Conservation (phyloP, 2,329 filamentous ascomycete genomes). For the Elsinoe perseae region DNA sequence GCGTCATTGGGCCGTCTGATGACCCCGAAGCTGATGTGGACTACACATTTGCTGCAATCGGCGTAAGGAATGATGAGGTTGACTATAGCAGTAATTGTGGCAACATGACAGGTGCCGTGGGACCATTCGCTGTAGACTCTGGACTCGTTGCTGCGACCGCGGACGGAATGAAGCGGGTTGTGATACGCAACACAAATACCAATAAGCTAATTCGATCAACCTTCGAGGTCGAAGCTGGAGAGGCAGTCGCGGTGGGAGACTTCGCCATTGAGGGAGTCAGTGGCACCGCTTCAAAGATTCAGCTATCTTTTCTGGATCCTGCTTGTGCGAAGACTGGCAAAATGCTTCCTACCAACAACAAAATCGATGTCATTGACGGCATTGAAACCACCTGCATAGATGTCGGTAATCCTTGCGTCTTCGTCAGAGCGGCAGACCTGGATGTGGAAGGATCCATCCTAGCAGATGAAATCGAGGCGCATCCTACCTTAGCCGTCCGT, state of each 20-base stretch:
- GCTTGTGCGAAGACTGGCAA: conserved; percentile 56
- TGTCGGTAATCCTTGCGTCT: conserved; percentile 57
- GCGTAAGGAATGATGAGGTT: conserved; percentile 52
- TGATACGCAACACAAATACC: conserved; percentile 66
- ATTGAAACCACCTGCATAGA: conserved; percentile 53
- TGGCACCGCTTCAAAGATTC: conserved; percentile 50
- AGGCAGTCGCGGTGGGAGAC: conserved; percentile 42
- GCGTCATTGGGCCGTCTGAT: conserved; percentile 51
- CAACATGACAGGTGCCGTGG: conserved; percentile 63
- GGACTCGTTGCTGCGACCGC: conserved; percentile 37
- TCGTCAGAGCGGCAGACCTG: conserved; percentile 50
- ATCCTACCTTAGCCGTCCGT: conserved; percentile 41
- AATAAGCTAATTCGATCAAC: conserved; percentile 53
- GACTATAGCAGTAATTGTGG: conserved; percentile 66
- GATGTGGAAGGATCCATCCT: conserved; percentile 44
- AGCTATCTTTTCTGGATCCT: conserved; percentile 55
- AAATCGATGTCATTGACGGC: conserved; percentile 42
- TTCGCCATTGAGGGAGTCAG: conserved; percentile 59
- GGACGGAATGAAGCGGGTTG: conserved; percentile 36
- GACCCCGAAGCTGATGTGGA: conserved; percentile 50
- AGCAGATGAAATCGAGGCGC: conserved; percentile 47
- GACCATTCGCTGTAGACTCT: conserved; percentile 55
- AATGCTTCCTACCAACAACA: conserved; percentile 52
- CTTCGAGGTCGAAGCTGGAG: conserved; percentile 48
- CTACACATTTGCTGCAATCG: conserved; percentile 64